These are phyloP conservation scores for Trichoderma harzianum DNA, from an alignment of 2,329 filamentous ascomycete genomes.

Conservation along the genomic window DNA sequence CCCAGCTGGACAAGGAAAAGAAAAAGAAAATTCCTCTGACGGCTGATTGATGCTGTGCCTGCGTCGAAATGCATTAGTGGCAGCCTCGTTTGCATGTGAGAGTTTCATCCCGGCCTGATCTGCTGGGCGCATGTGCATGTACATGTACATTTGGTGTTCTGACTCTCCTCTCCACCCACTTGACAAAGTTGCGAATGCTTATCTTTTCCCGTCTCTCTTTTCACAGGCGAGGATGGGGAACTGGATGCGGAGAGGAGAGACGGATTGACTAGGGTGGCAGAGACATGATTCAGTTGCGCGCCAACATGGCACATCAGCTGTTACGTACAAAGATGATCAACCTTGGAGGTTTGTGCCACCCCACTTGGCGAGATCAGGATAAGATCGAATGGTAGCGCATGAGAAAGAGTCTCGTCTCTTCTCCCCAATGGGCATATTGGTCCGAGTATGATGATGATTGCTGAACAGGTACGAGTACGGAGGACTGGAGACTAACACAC, in stretches of 20 bases:
- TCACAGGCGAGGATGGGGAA: conserved; percentile 1
- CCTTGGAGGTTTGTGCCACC: neutral
- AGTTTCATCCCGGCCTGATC: neutral
- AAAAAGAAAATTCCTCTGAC: neutral
- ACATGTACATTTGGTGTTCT: neutral
- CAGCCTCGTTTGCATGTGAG: neutral
- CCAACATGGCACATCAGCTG: neutral
- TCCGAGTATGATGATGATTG: neutral
- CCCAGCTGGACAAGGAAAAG: neutral
- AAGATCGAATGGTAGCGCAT: neutral
- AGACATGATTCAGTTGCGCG: conserved; percentile 11
- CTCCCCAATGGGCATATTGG: neutral
- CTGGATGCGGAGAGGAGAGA: neutral
- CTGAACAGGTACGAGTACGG: neutral
- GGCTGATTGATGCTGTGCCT: neutral
- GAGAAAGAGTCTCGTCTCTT: neutral
- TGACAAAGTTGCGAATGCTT: neutral
- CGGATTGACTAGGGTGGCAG: neutral
- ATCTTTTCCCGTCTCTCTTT: neutral
- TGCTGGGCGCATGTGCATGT: neutral
- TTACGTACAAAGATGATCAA: conserved; percentile 15
- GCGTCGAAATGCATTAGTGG: conserved; percentile 3
- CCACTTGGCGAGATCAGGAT: neutral
- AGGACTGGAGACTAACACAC: neutral
- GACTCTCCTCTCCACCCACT: neutral